These are phyloP conservation scores for Jatropha podagrica DNA, from an alignment of 441 rosid genomes.

Conservation along the genomic window DNA sequence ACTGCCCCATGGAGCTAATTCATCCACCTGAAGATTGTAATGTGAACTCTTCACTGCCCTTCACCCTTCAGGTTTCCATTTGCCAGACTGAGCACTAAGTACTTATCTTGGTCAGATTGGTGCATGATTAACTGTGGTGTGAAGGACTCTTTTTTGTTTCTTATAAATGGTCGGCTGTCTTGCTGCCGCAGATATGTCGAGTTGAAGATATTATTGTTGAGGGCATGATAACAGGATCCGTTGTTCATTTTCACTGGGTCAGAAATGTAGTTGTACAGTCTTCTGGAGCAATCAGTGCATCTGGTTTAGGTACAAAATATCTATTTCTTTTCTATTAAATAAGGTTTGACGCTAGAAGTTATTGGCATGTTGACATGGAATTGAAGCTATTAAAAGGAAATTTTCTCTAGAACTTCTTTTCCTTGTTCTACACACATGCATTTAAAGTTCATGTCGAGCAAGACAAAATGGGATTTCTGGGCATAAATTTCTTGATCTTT, in stretches of 20 bases:
- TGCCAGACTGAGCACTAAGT: constrained; percentile 33
- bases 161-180: constrained; percentile 21
- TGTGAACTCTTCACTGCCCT: constrained; percentile 79
- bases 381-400: constrained; percentile 1
- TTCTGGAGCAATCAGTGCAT: constrained; percentile 62
- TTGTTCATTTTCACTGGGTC: constrained; percentile 86
- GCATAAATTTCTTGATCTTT: constrained; percentile 14
- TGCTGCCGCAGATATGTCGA: constrained; percentile 74
- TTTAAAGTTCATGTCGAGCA: constrained; percentile 3
- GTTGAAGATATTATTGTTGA: constrained; percentile 75
- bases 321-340: constrained; percentile 4
- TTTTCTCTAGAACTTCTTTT: neutral
- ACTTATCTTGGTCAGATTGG: constrained; percentile 30
- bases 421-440: neutral
- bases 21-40: constrained; percentile 97
- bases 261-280: constrained; percentile 57
- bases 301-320: constrained; percentile 65
- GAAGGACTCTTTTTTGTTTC: constrained; percentile 23
- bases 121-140: constrained; percentile 19
- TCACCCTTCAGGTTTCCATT: constrained; percentile 80
- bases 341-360: neutral
- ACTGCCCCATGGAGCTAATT: constrained; percentile 80
- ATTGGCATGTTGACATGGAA: constrained; percentile 5
- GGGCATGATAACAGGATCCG: constrained; percentile 78
- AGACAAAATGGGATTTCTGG: neutral